Conservation (phyloP, 2,329 filamentous ascomycete genomes). For the Cladophialophora bantiana region DNA sequence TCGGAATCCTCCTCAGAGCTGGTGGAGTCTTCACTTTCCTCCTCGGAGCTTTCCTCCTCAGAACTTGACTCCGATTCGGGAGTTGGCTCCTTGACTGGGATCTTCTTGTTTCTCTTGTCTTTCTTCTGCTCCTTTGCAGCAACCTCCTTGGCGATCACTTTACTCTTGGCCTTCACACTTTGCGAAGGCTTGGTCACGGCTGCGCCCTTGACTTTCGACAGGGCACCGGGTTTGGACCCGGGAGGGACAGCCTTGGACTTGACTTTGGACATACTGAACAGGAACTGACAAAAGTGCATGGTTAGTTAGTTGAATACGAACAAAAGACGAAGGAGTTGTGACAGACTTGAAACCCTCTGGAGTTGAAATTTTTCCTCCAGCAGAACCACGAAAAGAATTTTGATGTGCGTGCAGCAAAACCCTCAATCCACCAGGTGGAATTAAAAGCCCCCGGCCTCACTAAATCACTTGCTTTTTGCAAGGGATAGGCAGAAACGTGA, state of each 20-base stretch:
- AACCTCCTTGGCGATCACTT: constrained; percentile 52
- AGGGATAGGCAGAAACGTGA: constrained; percentile 32
- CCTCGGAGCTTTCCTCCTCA: constrained; percentile 46
- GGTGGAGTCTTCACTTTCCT: constrained; percentile 45
- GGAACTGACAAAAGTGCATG: constrained; percentile 22
- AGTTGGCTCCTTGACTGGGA: constrained; percentile 50
- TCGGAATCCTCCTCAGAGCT: constrained; percentile 42
- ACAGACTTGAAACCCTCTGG: constrained; percentile 26
- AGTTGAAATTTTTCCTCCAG: constrained; percentile 23
- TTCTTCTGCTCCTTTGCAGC: constrained; percentile 51
- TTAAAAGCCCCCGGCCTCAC: constrained; percentile 37
- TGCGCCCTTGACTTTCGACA: constrained; percentile 57
- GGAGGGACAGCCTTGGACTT: constrained; percentile 52
- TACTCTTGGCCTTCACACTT: constrained; percentile 54
- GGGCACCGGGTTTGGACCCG: constrained; percentile 49
- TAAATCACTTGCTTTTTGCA: constrained; percentile 31
- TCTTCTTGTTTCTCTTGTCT: constrained; percentile 52
- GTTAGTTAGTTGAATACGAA: constrained; percentile 18
- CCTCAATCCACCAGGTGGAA: constrained; percentile 38
- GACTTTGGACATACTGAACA: constrained; percentile 56
- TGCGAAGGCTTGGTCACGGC: constrained; percentile 55
- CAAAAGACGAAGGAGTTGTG: constrained; percentile 2
- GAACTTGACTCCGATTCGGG: constrained; percentile 44
- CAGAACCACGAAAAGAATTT: constrained; percentile 13
- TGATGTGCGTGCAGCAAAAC: constrained; percentile 30